Conservation (phyloP, 805 yeast genomes). For the Nakazawaea siamensis region DNA sequence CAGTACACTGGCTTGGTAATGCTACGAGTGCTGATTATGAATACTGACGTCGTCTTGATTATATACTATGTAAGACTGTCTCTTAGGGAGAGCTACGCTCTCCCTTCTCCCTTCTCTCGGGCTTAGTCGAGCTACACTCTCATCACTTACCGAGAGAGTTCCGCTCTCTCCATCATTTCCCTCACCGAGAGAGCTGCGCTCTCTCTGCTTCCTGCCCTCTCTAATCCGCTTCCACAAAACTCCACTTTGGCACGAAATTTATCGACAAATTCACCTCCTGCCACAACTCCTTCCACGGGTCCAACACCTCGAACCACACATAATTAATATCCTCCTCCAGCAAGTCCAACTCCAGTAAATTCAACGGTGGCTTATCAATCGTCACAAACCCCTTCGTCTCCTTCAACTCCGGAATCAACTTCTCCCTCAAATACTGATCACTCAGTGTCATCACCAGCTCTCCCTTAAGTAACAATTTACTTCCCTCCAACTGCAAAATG, state of each 20-base stretch:
- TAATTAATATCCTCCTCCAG: conserved; percentile 4
- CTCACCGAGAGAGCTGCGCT: conserved; percentile 23
- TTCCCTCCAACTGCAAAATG: not conserved
- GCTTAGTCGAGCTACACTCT: too few relatives aligned
- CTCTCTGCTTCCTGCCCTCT: not conserved
- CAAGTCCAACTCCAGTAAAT: conserved; percentile 1
- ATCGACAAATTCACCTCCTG: conserved; percentile 5
- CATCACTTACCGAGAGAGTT: too few relatives aligned
- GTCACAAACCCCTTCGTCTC: not conserved
- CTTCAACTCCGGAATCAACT: not conserved
- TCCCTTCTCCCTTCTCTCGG: too few relatives aligned
- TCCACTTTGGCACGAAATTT: conserved; percentile 9
- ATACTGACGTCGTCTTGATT: too few relatives aligned
- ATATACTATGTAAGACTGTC: too few relatives aligned
- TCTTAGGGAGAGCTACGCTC: too few relatives aligned
- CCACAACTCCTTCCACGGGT: conserved; percentile 12
- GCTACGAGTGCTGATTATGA: too few relatives aligned
- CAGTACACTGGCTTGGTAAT: too few relatives aligned
- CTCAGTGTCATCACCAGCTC: not conserved
- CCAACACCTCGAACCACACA: conserved; percentile 8
- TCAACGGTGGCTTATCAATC: conserved; percentile 1
- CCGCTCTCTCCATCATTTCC: conserved; percentile 11
- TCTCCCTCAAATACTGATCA: conserved; percentile 1
- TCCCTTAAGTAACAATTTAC: not conserved
- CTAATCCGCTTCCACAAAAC: conserved; percentile 1